A percentile compares a stretch with the other conserved stretches of the same genome.
phyloP scores from a whole-genome alignment of 176 grass and related monocot species.

The Hordeum vulgare region DNA sequence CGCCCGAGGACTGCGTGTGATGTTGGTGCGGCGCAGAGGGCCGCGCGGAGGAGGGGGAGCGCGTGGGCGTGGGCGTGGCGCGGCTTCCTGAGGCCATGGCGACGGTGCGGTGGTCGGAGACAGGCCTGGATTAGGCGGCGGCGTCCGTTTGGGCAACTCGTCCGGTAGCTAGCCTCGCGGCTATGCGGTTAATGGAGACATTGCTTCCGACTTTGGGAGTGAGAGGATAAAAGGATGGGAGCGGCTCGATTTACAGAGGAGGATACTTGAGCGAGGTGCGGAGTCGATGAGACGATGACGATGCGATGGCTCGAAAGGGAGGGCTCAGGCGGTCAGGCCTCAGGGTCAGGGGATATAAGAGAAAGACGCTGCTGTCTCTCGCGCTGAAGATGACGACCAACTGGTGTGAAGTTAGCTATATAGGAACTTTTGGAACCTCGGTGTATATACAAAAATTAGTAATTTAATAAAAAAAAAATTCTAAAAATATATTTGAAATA shows the following conservation, averaged over 20 bases:
- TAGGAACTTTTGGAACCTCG: too few species aligned
- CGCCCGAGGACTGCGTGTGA: slow-evolving; percentile 57
- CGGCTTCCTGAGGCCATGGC: slow-evolving; percentile 75
- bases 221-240: slow-evolving; percentile 18
- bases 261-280: slow-evolving; percentile 11
- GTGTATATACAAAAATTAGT: too few species aligned
- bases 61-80: slow-evolving; percentile 33
- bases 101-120: neutral
- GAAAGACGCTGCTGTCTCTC: neutral
- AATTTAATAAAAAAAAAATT: too few species aligned
- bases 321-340: too few species aligned
- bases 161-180: slow-evolving; percentile 25
- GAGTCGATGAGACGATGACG: slow-evolving; percentile 35
- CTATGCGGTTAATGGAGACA: slow-evolving; percentile 4
- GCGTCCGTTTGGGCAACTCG: slow-evolving; percentile 19
- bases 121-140: slow-evolving; percentile 20
- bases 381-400: slow-evolving; percentile 27
- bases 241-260: neutral
- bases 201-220: neutral
- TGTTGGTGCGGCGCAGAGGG: slow-evolving; percentile 35
- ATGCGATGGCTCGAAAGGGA: slow-evolving; percentile 25
- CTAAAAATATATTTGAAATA: too few species aligned
- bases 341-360: neutral
- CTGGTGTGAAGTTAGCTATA: neutral
- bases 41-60: slow-evolving; percentile 29